Evolutionary conservation across 1,139 yeast genomes (phyloP), one percentile per base, ranked within the genome.

Genomic region (Saccharomyces hybrid): DNA sequence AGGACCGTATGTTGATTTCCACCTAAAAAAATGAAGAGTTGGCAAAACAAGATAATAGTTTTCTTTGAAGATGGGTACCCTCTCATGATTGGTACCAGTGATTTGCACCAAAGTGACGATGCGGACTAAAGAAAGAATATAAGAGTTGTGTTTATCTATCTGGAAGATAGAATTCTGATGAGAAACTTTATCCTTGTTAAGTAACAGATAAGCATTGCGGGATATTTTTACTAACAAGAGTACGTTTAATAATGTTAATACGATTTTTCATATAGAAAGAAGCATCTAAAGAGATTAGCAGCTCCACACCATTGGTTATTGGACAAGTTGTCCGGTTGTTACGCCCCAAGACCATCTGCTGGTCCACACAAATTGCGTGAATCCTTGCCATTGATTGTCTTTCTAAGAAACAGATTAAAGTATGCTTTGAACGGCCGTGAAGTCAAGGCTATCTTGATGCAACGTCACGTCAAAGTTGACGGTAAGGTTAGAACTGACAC

Each of bases 271-370:
- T 57, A 51, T 67, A 81, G 84, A 82, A 89, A 89, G 91, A 90
- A 90, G 85, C 97, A 90, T 77, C 83, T 89, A 79, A 89, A 89
- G 86, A 88, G 96, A 83, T 84, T 89, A 79, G 96, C 96, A 76
- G 97, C 97, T 77, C 99, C 99, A 83, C 87, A 91, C 83, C 99
- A 95, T 87, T 95, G 99, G 99, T 88, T 95, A 96, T 88, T 95
- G 84, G 99, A 93, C 96, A 95, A 95, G 83, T 84, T 95, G 82
- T 88, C 97, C 77, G 99, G 99, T 76, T 83, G 90, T 75, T 93
- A 93, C 78, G 99, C 99, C 68, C 99, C 99, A 82, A 91, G 98
- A 84, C 96, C 98, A 75, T 89, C 97, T 64, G 86, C 96, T 69
- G 99, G 99, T 83, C 99, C 99, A 76, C 99, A 93, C 86, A 93